These are phyloP conservation scores for Eucalyptus albens DNA, from an alignment of 345 rosid genomes.

Conservation along the genomic window DNA sequence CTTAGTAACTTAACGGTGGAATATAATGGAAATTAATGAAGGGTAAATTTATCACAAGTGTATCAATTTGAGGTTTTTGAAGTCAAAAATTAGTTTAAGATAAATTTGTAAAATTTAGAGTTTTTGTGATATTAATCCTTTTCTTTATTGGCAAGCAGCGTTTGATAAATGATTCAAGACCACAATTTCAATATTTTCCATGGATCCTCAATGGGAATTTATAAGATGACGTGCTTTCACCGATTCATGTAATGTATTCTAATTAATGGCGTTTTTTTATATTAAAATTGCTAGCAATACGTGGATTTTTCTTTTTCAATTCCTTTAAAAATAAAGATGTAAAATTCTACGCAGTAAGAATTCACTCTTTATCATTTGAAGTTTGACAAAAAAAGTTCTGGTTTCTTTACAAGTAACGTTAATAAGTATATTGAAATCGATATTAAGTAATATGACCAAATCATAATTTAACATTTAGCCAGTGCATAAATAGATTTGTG, in stretches of 20 bases:
- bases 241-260: fast-evolving
- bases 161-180: not conserved
- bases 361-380: not conserved
- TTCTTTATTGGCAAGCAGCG: fast-evolving
- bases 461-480: no score
- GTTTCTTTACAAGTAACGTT: no score
- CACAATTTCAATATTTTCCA: not conserved
- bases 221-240: not conserved
- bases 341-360: not conserved
- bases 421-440: no score
- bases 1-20: no score
- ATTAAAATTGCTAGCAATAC: not conserved
- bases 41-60: no score
- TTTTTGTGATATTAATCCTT: no score
- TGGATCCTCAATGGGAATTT: not conserved
- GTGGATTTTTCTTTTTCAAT: not conserved
- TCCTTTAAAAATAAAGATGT: not conserved
- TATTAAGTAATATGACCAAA: no score
- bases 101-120: no score
- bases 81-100: no score
- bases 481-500: no score
- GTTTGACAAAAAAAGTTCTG: not conserved
- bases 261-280: not conserved
- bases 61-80: no score
- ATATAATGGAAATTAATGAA: fast-evolving